Conservation (phyloP, 768 basidiomycete genomes). For the Arthromyces matolae region DNA sequence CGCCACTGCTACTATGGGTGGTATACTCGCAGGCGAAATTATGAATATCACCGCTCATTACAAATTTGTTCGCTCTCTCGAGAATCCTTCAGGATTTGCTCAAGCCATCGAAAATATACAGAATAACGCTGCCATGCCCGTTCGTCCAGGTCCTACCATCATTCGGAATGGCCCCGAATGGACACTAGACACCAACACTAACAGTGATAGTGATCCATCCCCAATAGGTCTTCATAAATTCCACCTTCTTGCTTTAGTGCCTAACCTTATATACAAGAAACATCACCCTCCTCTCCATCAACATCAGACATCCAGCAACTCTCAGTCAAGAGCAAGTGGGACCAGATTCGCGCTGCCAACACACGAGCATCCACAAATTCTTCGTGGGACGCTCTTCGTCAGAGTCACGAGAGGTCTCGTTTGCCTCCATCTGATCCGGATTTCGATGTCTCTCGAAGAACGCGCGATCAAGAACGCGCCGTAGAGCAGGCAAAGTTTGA, state of each 20-base stretch:
- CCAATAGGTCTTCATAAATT: constrained; percentile 3
- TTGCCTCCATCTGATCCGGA: constrained; percentile 16
- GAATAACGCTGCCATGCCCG: constrained; percentile 35
- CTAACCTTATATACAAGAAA: constrained; percentile 3
- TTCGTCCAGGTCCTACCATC: constrained; percentile 25
- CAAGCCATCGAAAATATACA: constrained; percentile 42
- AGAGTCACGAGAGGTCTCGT: constrained; percentile 44
- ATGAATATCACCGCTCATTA: constrained; percentile 28
- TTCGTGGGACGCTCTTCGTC: constrained; percentile 67
- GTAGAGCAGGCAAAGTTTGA: constrained; percentile 56
- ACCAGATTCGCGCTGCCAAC: constrained; percentile 60
- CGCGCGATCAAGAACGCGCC: constrained; percentile 30
- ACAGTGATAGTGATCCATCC: no score
- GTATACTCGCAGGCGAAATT: constrained; percentile 29
- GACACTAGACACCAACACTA: constrained; percentile 13
- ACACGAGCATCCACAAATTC: constrained; percentile 40
- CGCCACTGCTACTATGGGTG: constrained; percentile 23
- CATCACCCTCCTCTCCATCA: constrained; percentile 9
- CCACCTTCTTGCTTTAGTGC: not conserved
- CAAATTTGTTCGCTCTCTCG: constrained; percentile 34
- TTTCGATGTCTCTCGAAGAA: constrained; percentile 4
- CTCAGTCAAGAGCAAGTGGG: constrained; percentile 47
- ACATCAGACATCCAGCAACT: constrained; percentile 8
- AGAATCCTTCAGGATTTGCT: constrained; percentile 38
- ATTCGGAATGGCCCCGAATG: constrained; percentile 19